Conservation (phyloP, 2,329 filamentous ascomycete genomes). For the Cladophialophora exuberans region DNA sequence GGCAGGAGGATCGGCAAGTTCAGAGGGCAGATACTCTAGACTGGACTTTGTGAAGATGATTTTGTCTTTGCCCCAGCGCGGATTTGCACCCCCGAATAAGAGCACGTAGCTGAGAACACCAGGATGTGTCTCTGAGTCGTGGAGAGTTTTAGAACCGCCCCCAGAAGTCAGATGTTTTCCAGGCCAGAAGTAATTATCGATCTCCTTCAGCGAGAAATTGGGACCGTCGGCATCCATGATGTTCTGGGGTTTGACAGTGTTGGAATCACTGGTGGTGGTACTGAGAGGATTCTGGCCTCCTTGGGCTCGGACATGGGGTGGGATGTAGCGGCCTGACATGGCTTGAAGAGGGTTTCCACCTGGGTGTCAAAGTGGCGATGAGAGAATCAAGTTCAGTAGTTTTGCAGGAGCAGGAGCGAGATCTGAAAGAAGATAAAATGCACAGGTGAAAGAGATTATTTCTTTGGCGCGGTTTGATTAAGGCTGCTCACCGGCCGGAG, state of each 20-base stretch:
- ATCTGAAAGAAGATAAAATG: too few species aligned
- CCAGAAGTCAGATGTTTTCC: background rate
- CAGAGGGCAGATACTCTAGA: slow-evolving; percentile 17
- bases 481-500: too few species aligned
- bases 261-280: too few species aligned
- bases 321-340: too few species aligned
- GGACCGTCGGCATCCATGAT: background rate
- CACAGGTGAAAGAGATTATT: too few species aligned
- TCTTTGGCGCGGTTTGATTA: too few species aligned
- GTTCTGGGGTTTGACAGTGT: background rate
- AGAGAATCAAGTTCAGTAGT: too few species aligned
- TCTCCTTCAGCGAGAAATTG: slow-evolving; percentile 3
- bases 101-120: slow-evolving; percentile 24
- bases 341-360: too few species aligned
- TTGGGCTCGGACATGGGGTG: too few species aligned
- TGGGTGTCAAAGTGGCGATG: too few species aligned
- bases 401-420: too few species aligned
- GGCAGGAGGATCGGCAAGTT: background rate
- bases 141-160: slow-evolving; percentile 18
- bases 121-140: slow-evolving; percentile 18
- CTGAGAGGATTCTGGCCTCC: too few species aligned
- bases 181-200: slow-evolving; percentile 14
- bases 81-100: slow-evolving; percentile 26
- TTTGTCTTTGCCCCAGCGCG: slow-evolving; percentile 19
- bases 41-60: slow-evolving; percentile 27